Evolutionary conservation across 2,329 filamentous ascomycete species (phyloP).

Genomic region (Colletotrichum musae): DNA sequence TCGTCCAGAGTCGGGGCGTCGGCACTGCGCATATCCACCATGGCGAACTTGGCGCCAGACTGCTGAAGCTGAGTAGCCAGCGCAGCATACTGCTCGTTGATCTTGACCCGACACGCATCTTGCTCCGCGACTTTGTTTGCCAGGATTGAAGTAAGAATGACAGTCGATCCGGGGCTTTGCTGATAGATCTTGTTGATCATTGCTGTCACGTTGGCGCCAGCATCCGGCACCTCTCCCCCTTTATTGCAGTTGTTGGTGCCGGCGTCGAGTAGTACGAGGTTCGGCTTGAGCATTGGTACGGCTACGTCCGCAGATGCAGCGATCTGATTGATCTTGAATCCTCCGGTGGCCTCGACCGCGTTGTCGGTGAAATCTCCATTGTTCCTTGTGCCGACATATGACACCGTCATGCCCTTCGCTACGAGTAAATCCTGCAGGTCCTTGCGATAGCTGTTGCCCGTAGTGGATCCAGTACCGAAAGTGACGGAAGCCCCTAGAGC

Average conservation of each 20-base stretch:
- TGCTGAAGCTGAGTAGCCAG: slow-evolving; percentile 27
- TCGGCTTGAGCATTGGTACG: slow-evolving; percentile 38
- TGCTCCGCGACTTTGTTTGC: slow-evolving; percentile 36
- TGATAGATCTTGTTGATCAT: slow-evolving; percentile 40
- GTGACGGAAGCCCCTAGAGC: slow-evolving; percentile 36
- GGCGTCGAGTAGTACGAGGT: slow-evolving; percentile 43
- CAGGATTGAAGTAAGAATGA: slow-evolving; percentile 33
- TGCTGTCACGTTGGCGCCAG: slow-evolving; percentile 32
- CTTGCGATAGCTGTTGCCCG: slow-evolving; percentile 56
- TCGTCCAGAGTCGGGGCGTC: slow-evolving; percentile 38
- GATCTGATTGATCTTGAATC: slow-evolving; percentile 35
- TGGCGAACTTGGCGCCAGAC: slow-evolving; percentile 38
- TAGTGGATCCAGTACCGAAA: slow-evolving; percentile 45
- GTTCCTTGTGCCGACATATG: slow-evolving; percentile 20
- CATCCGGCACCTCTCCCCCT: slow-evolving; percentile 29
- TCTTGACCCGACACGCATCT: slow-evolving; percentile 39
- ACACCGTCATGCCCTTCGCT: slow-evolving; percentile 22
- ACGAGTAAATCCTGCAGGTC: slow-evolving; percentile 45
- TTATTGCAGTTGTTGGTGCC: slow-evolving; percentile 45
- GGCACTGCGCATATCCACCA: slow-evolving; percentile 44
- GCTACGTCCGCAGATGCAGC: slow-evolving; percentile 22
- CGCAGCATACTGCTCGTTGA: slow-evolving; percentile 40
- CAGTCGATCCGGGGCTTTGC: slow-evolving; percentile 39
- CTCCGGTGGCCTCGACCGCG: slow-evolving; percentile 32
- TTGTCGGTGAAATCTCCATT: slow-evolving; percentile 35